Evolutionary conservation across 495 filamentous ascomycete species (phyloP), one percentile per base, ranked within the genome.

Genomic region (Daldinia vernicosa): DNA sequence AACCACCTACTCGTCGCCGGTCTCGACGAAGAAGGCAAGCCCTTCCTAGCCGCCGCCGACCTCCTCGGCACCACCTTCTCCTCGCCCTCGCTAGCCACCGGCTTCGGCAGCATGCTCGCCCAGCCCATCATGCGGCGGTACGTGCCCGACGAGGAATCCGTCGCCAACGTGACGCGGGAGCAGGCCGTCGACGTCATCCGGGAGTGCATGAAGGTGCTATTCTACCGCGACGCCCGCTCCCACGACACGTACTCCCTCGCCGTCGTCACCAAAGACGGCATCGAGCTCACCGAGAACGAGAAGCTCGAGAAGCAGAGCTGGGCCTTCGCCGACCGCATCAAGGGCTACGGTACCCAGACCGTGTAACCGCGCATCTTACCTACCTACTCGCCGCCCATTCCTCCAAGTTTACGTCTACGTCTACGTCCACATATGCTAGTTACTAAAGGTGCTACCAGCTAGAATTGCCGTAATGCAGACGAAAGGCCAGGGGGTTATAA

Each of bases 121-220:
- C 88, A 97, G 79, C 95, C 95, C 35, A 90, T 99, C 67, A 85
- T 99, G 83, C 89, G 95, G 71, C 87, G 88, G 66, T 80, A 90
- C 61, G 92, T 92, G 47, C 91, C 91, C 17, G 93, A 97, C 75
- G 95, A 97, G 80, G 89, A 78, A 56, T 84, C 90, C 33, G 89
- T 91, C 26, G 85, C 86, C 66, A 79, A 84, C 51, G 82, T 98
- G 62, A 91, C 83, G 50, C 87, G 87, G 74, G 95, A 98, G 74
- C 77, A 91, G 79, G 95, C 95, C 45, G 84, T 97, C 54, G 84
- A 88, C 27, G 86, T 92, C 14, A 82, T 98, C 63, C 90, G 90
- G 82, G 91, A 97, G 80, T 96, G 93, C 79, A 93, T 99, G 91
- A 98, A 98, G 86, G 94, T 98, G 63, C 85, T 99, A 62, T 99